Base-by-base conservation (phyloP, 345 rosid species). In the Melaleuca alternifolia region DNA sequence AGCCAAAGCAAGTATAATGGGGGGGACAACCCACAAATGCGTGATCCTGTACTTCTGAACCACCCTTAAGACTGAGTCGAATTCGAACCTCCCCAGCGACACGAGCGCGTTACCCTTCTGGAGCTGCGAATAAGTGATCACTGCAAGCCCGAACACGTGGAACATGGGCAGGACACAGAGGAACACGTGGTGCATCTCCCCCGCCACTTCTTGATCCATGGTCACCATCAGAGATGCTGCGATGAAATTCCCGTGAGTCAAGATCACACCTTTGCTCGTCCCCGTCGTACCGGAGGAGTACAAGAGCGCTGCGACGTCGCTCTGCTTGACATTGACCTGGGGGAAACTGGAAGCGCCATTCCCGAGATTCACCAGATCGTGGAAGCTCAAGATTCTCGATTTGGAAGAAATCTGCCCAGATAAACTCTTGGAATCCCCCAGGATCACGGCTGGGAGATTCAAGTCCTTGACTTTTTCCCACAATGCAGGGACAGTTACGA, bases 281-380 rank as follows among this genome's bases (percentile, higher is more conserved):
- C 98, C 98, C 15, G 97, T 97, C 18, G 99, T 97, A 24, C 99
- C 98, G 4, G 98, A 97, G 8, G 99, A 97, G 90, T 97, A 96
- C 85, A 97, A 86, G 83, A 97, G 89, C 26, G 91, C 88, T 10
- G 98, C 99, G 2, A 90, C 86, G 75, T 97, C 98, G 3, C 90
- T 89, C 89, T 96, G 98, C 89, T 89, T 91, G 18, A 94, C 86
- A 1, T 87, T 77, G 37, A 88, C 91, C 6, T 2, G 37, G 0
- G 98, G 96, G 28, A 95, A 90, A 11, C 90, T 93, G 0, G 94
- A 86, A 3, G 88, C 87, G 2, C 92, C 88, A 44, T 91, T 92
- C 0, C 95, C 92, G 44, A 93, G 86, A 23, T 89, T 88, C 83
- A 96, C 85, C 86, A 97, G 89, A 48, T 93, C 88, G 30, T 90